Conservation (phyloP, 805 yeast species). For the Metschnikowia sp. region DNA sequence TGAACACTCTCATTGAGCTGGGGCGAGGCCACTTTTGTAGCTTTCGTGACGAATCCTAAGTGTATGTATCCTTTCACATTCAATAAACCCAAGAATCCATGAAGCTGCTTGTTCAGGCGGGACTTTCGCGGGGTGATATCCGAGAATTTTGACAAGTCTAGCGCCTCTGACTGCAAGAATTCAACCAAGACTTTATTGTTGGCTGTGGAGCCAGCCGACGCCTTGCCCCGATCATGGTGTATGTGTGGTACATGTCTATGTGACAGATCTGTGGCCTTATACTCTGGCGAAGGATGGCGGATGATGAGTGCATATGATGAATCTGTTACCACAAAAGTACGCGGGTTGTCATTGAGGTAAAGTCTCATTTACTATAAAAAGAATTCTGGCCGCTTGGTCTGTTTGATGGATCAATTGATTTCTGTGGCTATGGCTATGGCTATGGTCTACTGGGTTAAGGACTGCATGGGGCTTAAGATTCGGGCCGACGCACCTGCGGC, state of each 20-base stretch:
- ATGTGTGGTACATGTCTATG: conserved; percentile 19
- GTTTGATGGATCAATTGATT: too few species aligned
- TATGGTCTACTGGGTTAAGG: too few species aligned
- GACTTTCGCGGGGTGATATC: conserved; percentile 38
- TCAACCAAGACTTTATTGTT: conserved; percentile 45
- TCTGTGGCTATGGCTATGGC: too few species aligned
- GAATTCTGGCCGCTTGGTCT: too few species aligned
- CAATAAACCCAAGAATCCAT: conserved; percentile 63
- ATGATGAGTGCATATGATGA: conserved; percentile 58
- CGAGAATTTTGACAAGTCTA: conserved; percentile 38
- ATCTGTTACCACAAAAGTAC: conserved; percentile 66
- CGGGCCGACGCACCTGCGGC: too few species aligned
- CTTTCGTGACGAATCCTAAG: conserved; percentile 55
- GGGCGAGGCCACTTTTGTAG: conserved; percentile 57
- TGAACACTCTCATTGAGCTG: conserved; percentile 51
- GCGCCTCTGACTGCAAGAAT: conserved; percentile 42
- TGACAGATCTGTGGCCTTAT: conserved; percentile 18
- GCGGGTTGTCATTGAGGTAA: conserved; percentile 58
- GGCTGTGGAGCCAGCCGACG: conserved; percentile 19
- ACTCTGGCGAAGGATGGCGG: conserved; percentile 42
- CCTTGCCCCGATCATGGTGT: conserved; percentile 21
- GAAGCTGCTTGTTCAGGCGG: conserved; percentile 26
- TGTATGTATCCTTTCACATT: conserved; percentile 52
- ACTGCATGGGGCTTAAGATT: too few species aligned
- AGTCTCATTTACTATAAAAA: conserved; percentile 46